A percentile compares a stretch with the other conserved stretches of the same genome.
Evolutionary conservation across 495 filamentous ascomycete species (phyloP).

Genomic region (Aspergillus nidulans): DNA sequence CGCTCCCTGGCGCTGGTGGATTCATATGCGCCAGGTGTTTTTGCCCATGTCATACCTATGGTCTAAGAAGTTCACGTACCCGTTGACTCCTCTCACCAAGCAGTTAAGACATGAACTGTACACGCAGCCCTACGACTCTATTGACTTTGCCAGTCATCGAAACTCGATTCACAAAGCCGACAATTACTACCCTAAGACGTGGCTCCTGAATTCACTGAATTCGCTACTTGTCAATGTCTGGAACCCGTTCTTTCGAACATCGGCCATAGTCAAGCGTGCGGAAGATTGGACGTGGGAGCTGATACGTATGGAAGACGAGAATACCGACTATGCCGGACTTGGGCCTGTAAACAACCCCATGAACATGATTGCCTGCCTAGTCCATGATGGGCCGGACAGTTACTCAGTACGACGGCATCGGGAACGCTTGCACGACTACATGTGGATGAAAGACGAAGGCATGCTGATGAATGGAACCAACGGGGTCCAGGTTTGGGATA

Average conservation of each 20-base stretch:
- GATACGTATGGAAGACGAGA: constrained; percentile 84
- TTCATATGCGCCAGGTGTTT: constrained; percentile 92
- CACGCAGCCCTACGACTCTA: constrained; percentile 68
- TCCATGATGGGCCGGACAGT: constrained; percentile 74
- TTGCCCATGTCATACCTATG: constrained; percentile 88
- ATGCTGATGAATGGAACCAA: constrained; percentile 96
- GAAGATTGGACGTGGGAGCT: constrained; percentile 74
- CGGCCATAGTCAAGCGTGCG: constrained; percentile 54
- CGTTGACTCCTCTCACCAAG: constrained; percentile 64
- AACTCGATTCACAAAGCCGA: constrained; percentile 77
- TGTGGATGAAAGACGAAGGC: constrained; percentile 90
- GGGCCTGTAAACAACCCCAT: constrained; percentile 87
- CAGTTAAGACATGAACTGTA: constrained; percentile 81
- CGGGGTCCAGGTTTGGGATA: constrained; percentile 96
- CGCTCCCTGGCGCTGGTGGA: constrained; percentile 97
- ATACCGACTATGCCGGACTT: constrained; percentile 81
- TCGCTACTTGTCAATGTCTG: constrained; percentile 71
- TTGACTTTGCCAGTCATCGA: constrained; percentile 71
- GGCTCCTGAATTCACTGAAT: constrained; percentile 71
- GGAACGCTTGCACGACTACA: constrained; percentile 75
- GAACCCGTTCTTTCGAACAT: constrained; percentile 65
- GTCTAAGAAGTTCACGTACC: constrained; percentile 69
- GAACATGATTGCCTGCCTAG: constrained; percentile 80
- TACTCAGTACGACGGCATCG: constrained; percentile 72
- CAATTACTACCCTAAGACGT: constrained; percentile 91